Base-by-base conservation (phyloP, 108 stramenopile species). In the Nitzschia palea region DNA sequence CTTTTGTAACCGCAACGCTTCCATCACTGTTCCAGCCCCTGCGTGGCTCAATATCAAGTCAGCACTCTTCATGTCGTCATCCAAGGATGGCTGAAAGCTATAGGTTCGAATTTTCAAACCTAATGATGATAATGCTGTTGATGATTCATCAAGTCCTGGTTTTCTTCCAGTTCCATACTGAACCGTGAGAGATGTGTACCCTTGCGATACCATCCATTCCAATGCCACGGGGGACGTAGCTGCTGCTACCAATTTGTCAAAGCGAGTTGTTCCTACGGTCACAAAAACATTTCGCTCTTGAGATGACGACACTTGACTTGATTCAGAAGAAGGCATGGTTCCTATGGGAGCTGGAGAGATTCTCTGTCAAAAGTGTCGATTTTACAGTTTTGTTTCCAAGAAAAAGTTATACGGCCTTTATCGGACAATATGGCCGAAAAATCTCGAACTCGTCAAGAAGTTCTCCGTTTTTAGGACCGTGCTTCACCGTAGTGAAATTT, bases 201-300 rank as follows among this genome's bases (percentile, higher is more conserved):
- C 86, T 37, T 70, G 55, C 12, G 9, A 40, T 26, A 62, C 51
- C 84, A 89, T 82, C 68, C 80, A 77, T 25, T 76, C 62, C 4
- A 91, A 60, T 45, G 88, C 86, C 26, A 70, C 42, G 9, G 76
- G 54, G 15, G 80, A 60, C 47, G 87, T 80, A 23, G 86, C 51
- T 15, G 79, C 80, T 54, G 79, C 20, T 27, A 96, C 66, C 10
- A 97, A 79, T 26, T 67, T 65, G 51, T 97, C 94, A 67, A 98
- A 98, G 29, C 67, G 77, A 26, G 97, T 98, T 3, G 97, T 98
- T 27, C 97, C 97, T 6, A 98, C 97, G 9, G 97, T 97, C 22
- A 96, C 96, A 62, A 97, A 96, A 12, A 95, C 84, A 17, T 44
- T 71, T 40, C 51, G 53, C 8, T 36, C 69, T 53, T 23, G 15